Evolutionary conservation across 352 stramenopile species (phyloP), one percentile per base, ranked within the genome.

Genomic region (Phytophthora niederhauseri): DNA sequence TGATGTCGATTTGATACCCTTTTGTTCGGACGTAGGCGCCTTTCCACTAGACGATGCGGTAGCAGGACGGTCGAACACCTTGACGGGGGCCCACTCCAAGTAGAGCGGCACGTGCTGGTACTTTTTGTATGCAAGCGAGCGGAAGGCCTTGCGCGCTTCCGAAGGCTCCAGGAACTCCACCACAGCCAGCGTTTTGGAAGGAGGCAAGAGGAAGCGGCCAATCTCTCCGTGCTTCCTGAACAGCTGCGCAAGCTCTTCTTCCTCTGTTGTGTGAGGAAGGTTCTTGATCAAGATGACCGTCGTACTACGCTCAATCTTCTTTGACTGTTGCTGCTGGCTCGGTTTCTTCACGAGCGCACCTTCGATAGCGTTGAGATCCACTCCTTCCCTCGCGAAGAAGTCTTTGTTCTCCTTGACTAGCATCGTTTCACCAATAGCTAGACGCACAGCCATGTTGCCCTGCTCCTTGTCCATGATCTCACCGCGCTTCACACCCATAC

Each of bases 71-170:
- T 75, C 90, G 56, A 97, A 92, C 50, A 97, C 85, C 57, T 94
- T 94, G 6, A 93, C 75, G 3, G 97, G 97, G 28, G 98, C 98
- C 97, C 97, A 99, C 77, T 99, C 98, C 12, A 99, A 77, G 72
- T 99, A 99, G 1, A 99, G 78, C 51, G 97, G 98, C 36, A 99
- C 96, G 66, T 98, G 90, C 76, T 99, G 96, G 75, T 99, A 99
- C 67, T 98, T 97, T 57, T 95, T 98, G 84, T 99, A 99, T n/a
- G 97, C 97, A 26, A 99, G 77, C 60, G 90, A 95, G 15, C 94
- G 93, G 77, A 99, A 99, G 22, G 98, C 97, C 56, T 90, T 92
- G 54, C 97, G 96, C 15, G 98, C 98, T 75, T 99, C 97, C 4
- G 89, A 92, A n/a, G 92, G 81, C 74, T 98, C 89, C 12, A 94